A percentile compares a stretch with the other conserved stretches of the same genome.
These are phyloP conservation scores for Solanum etuberosum DNA, from an alignment of 257 asterid genomes.

Conservation along the genomic window DNA sequence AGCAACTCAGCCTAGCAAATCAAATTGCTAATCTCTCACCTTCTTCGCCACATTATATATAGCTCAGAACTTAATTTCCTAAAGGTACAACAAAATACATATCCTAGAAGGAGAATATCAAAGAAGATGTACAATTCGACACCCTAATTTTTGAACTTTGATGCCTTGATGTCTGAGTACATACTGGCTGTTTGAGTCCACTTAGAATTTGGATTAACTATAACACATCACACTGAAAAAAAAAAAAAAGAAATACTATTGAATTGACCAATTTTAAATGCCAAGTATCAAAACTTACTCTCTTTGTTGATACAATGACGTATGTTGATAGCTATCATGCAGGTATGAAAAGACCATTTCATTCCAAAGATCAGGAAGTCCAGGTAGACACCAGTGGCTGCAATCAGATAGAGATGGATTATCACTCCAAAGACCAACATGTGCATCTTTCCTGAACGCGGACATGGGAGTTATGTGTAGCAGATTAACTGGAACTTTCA, in stretches of 20 bases:
- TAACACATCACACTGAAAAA: not conserved
- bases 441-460: constrained; percentile 68
- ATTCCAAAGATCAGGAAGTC: constrained; percentile 70
- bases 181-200: not conserved
- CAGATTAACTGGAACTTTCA: constrained; percentile 51
- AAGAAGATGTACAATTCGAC: not conserved
- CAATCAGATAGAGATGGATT: constrained; percentile 55
- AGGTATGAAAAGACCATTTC: constrained; percentile 44
- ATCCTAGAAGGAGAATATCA: not conserved
- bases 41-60: not conserved
- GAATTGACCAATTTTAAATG: not conserved
- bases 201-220: not conserved
- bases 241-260: not conserved
- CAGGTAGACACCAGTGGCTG: constrained; percentile 47
- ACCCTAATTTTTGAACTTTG: not conserved
- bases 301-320: not conserved
- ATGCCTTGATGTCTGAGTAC: not conserved
- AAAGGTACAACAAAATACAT: not conserved
- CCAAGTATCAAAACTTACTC: not conserved
- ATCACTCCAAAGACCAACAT: constrained; percentile 75
- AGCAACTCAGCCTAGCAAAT: too few species aligned
- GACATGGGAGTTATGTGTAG: constrained; percentile 62
- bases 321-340: constrained; percentile 9
- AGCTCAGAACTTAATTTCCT: not conserved
- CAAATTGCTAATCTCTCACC: not conserved